Conservation (phyloP, 805 yeast genomes). For the Jamesozyma spencerorum region DNA sequence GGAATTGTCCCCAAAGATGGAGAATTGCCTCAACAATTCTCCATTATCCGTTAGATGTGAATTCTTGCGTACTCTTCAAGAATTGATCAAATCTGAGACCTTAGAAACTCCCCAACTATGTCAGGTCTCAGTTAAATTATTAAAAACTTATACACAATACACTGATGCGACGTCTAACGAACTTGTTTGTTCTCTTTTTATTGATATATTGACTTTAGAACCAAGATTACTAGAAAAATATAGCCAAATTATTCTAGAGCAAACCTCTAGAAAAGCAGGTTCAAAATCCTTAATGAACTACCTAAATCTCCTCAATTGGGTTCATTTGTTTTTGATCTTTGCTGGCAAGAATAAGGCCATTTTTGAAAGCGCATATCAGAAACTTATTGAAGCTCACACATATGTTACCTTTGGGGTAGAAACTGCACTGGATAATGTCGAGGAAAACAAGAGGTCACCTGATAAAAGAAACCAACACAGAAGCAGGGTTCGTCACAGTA, state of each 20-base stretch:
- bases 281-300: constrained; percentile 50
- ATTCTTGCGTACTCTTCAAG: constrained; percentile 18
- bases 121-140: constrained; percentile 29
- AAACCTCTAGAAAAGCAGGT: constrained; percentile 25
- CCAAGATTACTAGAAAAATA: constrained; percentile 31
- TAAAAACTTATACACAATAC: constrained; percentile 43
- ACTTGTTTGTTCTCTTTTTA: constrained; percentile 35
- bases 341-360: constrained; percentile 13
- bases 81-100: constrained; percentile 13
- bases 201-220: constrained; percentile 28
- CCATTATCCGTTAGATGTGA: constrained; percentile 20
- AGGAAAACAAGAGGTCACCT: constrained; percentile 12
- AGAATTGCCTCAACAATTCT: constrained; percentile 18
- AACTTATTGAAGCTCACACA: constrained; percentile 35
- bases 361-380: constrained; percentile 28
- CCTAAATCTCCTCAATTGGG: constrained; percentile 52
- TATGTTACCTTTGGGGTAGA: constrained; percentile 25
- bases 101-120: constrained; percentile 20
- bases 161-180: constrained; percentile 42
- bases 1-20: constrained; percentile 16
- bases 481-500: constrained; percentile 31
- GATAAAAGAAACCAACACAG: constrained; percentile 33
- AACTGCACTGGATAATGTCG: constrained; percentile 20
- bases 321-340: constrained; percentile 30
- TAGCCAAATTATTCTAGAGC: constrained; percentile 32